Evolutionary conservation across 1,139 yeast genomes (phyloP), one percentile per base, ranked within the genome.

Genomic region (Yamadazyma triangularis): DNA sequence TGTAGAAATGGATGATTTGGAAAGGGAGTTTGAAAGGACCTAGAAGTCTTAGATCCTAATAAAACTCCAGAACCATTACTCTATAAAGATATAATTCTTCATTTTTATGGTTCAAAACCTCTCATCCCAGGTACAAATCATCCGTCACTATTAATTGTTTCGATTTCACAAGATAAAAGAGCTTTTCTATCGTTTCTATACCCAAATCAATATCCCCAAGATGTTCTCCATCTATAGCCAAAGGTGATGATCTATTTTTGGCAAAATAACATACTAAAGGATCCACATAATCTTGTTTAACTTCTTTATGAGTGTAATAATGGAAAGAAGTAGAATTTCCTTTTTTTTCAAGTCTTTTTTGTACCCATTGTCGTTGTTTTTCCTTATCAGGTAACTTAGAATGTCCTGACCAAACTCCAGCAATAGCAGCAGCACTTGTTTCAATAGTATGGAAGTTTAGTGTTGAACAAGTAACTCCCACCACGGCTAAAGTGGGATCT

Each of bases 351-450:
- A 54, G 43, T 23, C 53, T 39, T 4, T 47, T 37, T 14, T 32
- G 23, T 37, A 59, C 64, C 67, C 67, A 60, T 28, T 47, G 33
- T 16, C 32, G 34, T 39, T 59, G 67, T 21, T 53, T 63, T 26
- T 51, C 50, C 22, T 46, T 40, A 0, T 56, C 30, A 4, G 68
- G 68, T 26, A 59, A 46, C 4, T 39, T 26, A 13, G 35, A 39
- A 21, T 52, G 47, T 9, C 55, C 58, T 4, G 64, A 58, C 73
- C 73, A 68, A 4, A 66, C 65, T 8, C 74, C 74, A 9, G 73
- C 72, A 25, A 68, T 50, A 0, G 72, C 70, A 13, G 70, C 64
- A 2, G 70, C 64, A 39, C 58, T 52, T 4, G 65, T 58, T 40
- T 69, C 75, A 24, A 68, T 61, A 4, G 67, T 51, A 34, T 61